phyloP scores from a whole-genome alignment of 2,329 filamentous ascomycete species.

The Aspergillus costaricaensis region DNA sequence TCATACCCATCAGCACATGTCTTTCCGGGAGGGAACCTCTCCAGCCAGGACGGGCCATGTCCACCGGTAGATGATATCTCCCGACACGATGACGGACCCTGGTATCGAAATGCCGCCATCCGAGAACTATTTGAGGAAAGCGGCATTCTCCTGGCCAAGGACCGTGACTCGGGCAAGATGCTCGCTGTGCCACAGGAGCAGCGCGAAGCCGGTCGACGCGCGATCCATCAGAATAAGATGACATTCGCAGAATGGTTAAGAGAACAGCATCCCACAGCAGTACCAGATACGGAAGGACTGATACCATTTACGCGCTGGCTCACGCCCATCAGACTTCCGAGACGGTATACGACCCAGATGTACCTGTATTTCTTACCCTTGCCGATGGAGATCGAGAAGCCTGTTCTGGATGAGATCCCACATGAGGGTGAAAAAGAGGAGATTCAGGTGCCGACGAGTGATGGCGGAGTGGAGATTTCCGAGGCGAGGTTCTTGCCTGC shows the following conservation, averaged over 20 bases:
- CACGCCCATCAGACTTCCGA: constrained; percentile 70
- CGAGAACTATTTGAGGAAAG: constrained; percentile 95
- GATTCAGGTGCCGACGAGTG: constrained; percentile 69
- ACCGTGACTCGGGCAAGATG: constrained; percentile 48
- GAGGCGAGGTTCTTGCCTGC: constrained; percentile 76
- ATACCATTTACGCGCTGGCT: constrained; percentile 90
- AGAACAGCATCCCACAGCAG: constrained; percentile 36
- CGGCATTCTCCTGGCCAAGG: constrained; percentile 74
- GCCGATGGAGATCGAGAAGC: constrained; percentile 35
- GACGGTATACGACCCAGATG: constrained; percentile 93
- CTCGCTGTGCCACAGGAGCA: constrained; percentile 62
- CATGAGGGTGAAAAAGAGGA: constrained; percentile 52
- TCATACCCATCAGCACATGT: constrained; percentile 92
- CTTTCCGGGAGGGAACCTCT: constrained; percentile 84
- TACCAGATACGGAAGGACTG: constrained; percentile 63
- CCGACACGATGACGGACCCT: constrained; percentile 69
- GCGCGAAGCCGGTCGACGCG: constrained; percentile 65
- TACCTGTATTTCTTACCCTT: constrained; percentile 87
- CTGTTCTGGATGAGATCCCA: constrained; percentile 35
- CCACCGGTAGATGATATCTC: constrained; percentile 52
- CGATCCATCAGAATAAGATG: constrained; percentile 67
- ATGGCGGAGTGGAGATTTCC: constrained; percentile 70
- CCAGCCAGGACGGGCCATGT: constrained; percentile 70
- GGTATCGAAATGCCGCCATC: constrained; percentile 81
- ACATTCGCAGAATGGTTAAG: constrained; percentile 68